Percentiles rank a stretch among this genome's conserved stretches.
Evolutionary conservation across 2,329 filamentous ascomycete species (phyloP).

Genomic region (Colletotrichum lupini): DNA sequence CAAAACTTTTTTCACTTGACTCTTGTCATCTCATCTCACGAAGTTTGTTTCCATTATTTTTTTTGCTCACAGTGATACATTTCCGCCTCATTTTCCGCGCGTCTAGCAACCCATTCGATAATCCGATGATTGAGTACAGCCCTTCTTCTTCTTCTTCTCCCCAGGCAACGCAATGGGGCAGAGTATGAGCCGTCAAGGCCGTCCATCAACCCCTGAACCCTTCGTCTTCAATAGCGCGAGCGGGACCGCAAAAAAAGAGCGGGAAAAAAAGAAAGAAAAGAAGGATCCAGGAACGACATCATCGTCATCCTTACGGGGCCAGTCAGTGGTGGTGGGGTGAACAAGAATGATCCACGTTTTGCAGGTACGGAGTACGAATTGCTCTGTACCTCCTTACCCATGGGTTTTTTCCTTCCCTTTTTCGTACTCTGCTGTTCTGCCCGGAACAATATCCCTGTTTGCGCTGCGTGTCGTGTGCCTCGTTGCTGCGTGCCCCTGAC

Average conservation of each 20-base stretch:
- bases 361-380: too few relatives aligned
- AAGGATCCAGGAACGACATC: conserved; percentile 21
- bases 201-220: neutral
- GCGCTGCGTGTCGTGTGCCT: neutral
- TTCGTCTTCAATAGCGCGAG: neutral
- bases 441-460: neutral
- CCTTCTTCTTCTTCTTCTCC: neutral
- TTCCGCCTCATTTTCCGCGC: neutral
- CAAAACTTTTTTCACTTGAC: neutral
- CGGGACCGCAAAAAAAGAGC: neutral
- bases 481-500: neutral
- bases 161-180: neutral
- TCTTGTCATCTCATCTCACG: neutral
- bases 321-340: neutral
- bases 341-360: neutral
- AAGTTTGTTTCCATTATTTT: neutral
- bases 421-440: too few relatives aligned
- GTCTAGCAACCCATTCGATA: neutral
- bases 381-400: too few relatives aligned
- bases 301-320: conserved; percentile 30
- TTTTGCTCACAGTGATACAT: neutral
- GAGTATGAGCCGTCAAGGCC: neutral
- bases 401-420: neutral
- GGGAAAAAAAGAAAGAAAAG: neutral
- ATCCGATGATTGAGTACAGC: neutral